Base-by-base conservation (phyloP, 73 alveolate genomes). In the Effrenium voratum region DNA sequence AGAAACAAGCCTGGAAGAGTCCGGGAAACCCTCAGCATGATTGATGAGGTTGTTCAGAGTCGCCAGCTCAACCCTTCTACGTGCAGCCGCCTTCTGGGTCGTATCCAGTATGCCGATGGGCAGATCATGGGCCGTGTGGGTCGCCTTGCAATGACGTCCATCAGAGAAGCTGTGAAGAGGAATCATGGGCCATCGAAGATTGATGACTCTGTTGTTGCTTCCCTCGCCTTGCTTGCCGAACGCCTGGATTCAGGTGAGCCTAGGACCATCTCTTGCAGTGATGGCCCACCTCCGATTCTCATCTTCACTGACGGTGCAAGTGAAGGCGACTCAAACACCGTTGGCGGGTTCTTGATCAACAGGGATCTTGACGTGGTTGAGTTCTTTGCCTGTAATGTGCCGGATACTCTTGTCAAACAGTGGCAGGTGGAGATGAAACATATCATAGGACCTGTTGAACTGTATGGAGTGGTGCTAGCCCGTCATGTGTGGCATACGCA, bases 221-320 rank as follows among this genome's bases (percentile, higher is more conserved):
- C 95, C 38, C 41, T 59, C 22, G 34, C 15, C 32, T 28, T 86
- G 28, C 50, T 86, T 0, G 19, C 24, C 0, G 34, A 59, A 24
- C 32, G 95, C 10, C 13, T 86, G 24, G 13, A 16, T 0, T 15
- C 2, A 6, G 83, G 84, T 0, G 26, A 12, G 5, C 95, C 95
- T 3, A 0, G 68, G 38, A 49, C 19, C 2, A 70, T 86, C 15
- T 83, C 95, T 0, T 86, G 95, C 16, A 1, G 5, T 8, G 60
- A 12, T 6, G 88, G 32, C 28, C 8, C 76, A 6, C 8, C 38
- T 15, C 82, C 80, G 0, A 43, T 24, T 2, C 60, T 49, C 2
- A 15, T 90, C 24, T 90, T 90, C 63, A 68, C 97, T 0, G 88
- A 70, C 32, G 97, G 97, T 1, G 87, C 97, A 0, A 47, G 79